Evolutionary conservation across 768 basidiomycete genomes (phyloP), one percentile per base, ranked within the genome.

Genomic region (Cantharellus anzutake): DNA sequence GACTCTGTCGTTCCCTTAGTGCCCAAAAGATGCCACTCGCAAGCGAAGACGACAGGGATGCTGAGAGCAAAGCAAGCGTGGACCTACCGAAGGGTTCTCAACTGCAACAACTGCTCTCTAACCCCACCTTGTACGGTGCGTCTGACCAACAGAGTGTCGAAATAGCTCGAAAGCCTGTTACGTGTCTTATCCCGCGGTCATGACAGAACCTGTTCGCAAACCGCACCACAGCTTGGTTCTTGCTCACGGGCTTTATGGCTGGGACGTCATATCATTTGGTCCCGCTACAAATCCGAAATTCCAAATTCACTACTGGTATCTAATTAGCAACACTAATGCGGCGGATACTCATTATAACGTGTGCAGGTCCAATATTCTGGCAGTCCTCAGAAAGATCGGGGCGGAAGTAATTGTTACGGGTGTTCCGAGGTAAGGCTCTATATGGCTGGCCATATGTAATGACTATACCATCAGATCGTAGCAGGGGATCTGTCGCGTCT

Each of bases 371-470:
- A 86, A 89, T 60, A 81, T 97, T 2, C 74, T 97, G 40, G 80
- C 76, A 5, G 79, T 93, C 7, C 76, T 98, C 14, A 78, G 84
- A 60, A 76, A 84, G 58, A 84, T 77, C 63, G 87, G 89, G 11
- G 92, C 89, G 35, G 89, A 97, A 63, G 92, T 98, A n/a, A 81
- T 97, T 60, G 89, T 98, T 16, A 93, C 94, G 0, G 82, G 85
- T 0, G 96, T 98, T 20, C 94, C 96, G 48, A 81, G 84, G 91
- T 92, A 66, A 64, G 86, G 34, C 5, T 11, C 11, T 60, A 35
- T 39, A 0, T 42, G 37, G 14, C n/a, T 4, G 35, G 14, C 3
- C 35, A 5, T 11, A 57, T 34, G 40, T 4, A 53, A 3, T 39
- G 57, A 53, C 50, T 29, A 48, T 56, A 44, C 11, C 37, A 14